A percentile compares a stretch with the other conserved stretches of the same genome.
Conservation (phyloP, 2,329 filamentous ascomycete genomes). For the Fusarium sp. region DNA sequence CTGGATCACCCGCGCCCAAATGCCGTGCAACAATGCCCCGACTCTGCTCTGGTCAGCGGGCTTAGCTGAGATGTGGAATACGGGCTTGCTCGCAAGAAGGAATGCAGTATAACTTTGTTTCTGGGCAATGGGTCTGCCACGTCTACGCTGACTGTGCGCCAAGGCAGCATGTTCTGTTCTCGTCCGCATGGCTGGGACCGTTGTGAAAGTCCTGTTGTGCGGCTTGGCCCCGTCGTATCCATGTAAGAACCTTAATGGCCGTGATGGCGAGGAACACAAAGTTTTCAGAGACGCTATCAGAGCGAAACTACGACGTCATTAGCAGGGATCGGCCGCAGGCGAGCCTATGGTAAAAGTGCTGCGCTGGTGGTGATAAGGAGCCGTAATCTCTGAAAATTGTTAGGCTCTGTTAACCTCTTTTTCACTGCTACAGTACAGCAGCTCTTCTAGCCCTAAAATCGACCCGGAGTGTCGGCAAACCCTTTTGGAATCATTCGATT, state of each 20-base stretch:
- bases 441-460: background rate
- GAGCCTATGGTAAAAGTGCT: background rate
- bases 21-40: background rate
- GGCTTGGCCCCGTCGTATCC: background rate
- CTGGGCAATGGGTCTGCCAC: background rate
- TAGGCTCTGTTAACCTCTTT: background rate
- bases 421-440: background rate
- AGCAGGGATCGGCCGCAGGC: background rate
- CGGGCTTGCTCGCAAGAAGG: background rate
- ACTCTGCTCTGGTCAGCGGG: background rate
- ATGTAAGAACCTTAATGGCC: background rate
- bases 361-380: background rate
- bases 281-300: background rate
- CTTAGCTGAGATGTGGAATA: conserved; percentile 2
- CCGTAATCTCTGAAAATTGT: background rate
- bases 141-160: background rate
- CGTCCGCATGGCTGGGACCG: background rate
- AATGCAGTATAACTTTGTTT: background rate
- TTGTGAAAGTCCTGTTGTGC: background rate
- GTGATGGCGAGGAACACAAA: background rate
- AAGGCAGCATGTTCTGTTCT: background rate
- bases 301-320: background rate
- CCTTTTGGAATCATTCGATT: background rate
- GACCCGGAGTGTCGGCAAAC: background rate
- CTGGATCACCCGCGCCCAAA: background rate